phyloP scores from a whole-genome alignment of 441 rosid genomes.

The Populus hybrid region DNA sequence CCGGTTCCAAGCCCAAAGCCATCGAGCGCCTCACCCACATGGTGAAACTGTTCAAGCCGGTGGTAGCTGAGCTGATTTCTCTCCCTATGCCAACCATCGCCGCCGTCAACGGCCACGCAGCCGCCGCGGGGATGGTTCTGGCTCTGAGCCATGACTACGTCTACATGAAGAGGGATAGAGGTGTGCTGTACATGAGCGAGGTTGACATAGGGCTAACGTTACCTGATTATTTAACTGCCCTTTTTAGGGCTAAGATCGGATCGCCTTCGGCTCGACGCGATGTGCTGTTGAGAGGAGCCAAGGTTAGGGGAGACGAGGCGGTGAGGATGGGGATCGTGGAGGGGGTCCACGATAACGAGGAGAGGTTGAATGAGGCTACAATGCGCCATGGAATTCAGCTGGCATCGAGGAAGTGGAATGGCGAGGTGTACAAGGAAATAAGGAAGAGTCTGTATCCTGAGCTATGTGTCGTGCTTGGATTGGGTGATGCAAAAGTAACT shows the following conservation, averaged over 20 bases:
- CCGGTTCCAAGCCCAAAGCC: conserved; percentile 37
- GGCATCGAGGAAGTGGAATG: conserved; percentile 49
- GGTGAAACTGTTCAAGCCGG: conserved; percentile 45
- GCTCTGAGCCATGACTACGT: too few species aligned
- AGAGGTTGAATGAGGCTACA: conserved; percentile 35
- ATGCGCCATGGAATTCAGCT: conserved; percentile 39
- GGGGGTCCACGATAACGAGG: conserved; percentile 41
- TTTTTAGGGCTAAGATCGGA: conserved; percentile 42
- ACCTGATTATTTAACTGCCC: conserved; percentile 49
- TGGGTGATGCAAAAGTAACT: conserved; percentile 14
- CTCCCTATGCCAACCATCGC: conserved; percentile 84
- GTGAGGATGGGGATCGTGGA: conserved; percentile 50
- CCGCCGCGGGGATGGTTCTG: too few species aligned
- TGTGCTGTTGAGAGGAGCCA: conserved; percentile 43
- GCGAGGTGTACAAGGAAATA: conserved; percentile 47
- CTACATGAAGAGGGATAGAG: too few species aligned
- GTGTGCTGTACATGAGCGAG: too few species aligned
- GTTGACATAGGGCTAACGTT: conserved; percentile 50
- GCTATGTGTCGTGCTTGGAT: conserved; percentile 43
- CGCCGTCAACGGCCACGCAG: conserved; percentile 68
- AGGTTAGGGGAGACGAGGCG: conserved; percentile 57
- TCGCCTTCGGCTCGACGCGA: conserved; percentile 41
- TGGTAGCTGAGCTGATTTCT: conserved; percentile 48
- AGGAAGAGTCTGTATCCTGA: conserved; percentile 59
- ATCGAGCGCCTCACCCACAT: conserved; percentile 40